A percentile compares a stretch with the other conserved stretches of the same genome.
phyloP scores from a whole-genome alignment of 2,329 filamentous ascomycete species.

The Trichoderma gracile region DNA sequence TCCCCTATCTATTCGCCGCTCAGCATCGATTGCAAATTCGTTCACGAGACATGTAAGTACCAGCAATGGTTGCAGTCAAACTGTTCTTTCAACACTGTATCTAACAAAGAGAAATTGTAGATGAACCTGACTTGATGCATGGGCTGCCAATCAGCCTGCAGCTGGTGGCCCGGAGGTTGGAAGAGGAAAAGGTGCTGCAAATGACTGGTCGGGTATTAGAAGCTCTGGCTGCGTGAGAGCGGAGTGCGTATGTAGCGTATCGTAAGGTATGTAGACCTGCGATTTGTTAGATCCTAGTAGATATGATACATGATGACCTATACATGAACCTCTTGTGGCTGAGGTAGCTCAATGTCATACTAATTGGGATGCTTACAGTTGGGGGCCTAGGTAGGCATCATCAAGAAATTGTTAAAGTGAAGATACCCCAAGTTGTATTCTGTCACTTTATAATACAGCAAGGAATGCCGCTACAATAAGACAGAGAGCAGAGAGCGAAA shows the following conservation, averaged over 20 bases:
- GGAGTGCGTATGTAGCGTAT: not conserved
- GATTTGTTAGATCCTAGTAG: too few relatives aligned
- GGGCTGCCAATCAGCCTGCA: constrained; percentile 48
- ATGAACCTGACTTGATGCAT: constrained; percentile 43
- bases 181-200: constrained; percentile 45
- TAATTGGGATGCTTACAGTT: too few relatives aligned
- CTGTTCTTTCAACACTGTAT: not conserved
- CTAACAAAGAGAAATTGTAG: constrained; percentile 31
- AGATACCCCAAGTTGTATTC: too few relatives aligned
- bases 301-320: too few relatives aligned
- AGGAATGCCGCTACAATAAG: too few relatives aligned
- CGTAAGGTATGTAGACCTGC: not conserved
- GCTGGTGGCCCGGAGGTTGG: constrained; percentile 45
- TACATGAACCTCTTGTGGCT: too few relatives aligned
- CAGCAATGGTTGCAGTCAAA: not conserved
- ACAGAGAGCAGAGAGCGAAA: too few relatives aligned
- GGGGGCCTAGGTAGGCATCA: too few relatives aligned
- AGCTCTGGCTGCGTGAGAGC: constrained; percentile 22
- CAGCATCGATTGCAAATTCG: constrained; percentile 40
- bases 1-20: constrained; percentile 38
- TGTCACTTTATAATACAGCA: too few relatives aligned
- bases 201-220: constrained; percentile 36
- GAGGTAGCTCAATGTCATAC: too few relatives aligned
- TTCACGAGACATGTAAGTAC: constrained; percentile 47
- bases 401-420: too few relatives aligned